A percentile compares a stretch with the other conserved stretches of the same genome.
Conservation (phyloP, 108 stramenopile species). For the Nitzschia sp. region DNA sequence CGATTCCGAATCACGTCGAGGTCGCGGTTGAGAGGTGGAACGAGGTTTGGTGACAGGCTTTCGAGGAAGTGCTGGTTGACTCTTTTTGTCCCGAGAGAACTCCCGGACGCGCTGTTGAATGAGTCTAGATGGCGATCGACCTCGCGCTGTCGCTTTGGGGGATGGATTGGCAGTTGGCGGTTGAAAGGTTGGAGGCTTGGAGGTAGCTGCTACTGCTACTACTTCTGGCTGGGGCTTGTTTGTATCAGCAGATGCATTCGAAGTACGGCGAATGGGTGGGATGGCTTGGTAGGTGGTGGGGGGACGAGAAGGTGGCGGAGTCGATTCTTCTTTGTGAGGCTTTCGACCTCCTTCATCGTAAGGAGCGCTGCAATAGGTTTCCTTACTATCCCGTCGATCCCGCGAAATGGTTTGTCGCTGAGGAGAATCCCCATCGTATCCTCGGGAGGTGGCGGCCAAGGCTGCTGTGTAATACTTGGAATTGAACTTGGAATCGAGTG, state of each 20-base stretch:
- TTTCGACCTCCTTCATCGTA: slow-evolving; percentile 12
- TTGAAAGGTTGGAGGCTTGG: no score
- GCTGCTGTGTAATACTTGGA: slow-evolving; percentile 48
- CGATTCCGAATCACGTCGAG: neutral
- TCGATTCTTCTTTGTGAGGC: no score
- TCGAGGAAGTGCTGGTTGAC: slow-evolving; percentile 3
- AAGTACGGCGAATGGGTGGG: no score
- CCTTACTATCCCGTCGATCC: slow-evolving; percentile 1
- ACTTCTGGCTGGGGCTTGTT: no score
- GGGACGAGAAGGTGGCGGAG: no score
- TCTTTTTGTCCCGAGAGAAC: slow-evolving; percentile 4
- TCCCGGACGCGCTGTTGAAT: slow-evolving; percentile 22
- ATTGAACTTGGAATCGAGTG: slow-evolving; percentile 29
- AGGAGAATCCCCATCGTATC: neutral
- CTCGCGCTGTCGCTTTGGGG: neutral
- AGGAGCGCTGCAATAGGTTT: neutral
- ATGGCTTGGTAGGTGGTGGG: no score
- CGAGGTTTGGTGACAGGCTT: neutral
- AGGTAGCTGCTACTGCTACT: no score
- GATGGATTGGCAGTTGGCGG: neutral
- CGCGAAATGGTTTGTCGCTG: neutral
- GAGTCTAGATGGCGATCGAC: slow-evolving; percentile 22
- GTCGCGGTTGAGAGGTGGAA: slow-evolving; percentile 1
- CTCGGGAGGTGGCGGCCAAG: slow-evolving; percentile 22
- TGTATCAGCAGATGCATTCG: no score